These are phyloP conservation scores for Saturnispora gosingensis DNA, from an alignment of 805 yeast species.

Conservation along the genomic window DNA sequence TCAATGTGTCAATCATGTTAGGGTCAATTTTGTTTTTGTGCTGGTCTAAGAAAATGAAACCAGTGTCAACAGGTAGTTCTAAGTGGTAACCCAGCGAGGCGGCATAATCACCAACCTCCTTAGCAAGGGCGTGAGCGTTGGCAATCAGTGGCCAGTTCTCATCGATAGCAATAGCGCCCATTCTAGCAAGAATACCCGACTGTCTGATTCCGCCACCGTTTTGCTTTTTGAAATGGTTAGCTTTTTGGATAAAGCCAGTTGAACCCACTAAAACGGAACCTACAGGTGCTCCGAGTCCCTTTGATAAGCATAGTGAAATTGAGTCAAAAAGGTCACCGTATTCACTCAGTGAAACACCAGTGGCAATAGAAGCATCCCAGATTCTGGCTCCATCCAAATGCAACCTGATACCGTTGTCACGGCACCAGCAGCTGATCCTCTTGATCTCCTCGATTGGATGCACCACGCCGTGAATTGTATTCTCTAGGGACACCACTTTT, in stretches of 20 bases:
- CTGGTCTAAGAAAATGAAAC: slow-evolving; percentile 70
- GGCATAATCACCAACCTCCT: slow-evolving; percentile 44
- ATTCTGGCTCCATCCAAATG: slow-evolving; percentile 93
- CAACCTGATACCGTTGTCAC: slow-evolving; percentile 44
- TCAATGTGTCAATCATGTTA: slow-evolving; percentile 26
- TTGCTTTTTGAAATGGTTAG: slow-evolving; percentile 84
- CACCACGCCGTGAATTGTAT: slow-evolving; percentile 77
- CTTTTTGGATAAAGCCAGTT: slow-evolving; percentile 47
- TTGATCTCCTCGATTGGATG: slow-evolving; percentile 71
- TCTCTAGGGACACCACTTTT: slow-evolving; percentile 72
- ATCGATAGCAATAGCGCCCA: slow-evolving; percentile 71
- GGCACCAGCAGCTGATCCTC: slow-evolving; percentile 63
- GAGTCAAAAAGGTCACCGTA: slow-evolving; percentile 76
- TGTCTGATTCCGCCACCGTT: slow-evolving; percentile 93
- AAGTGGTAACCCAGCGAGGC: slow-evolving; percentile 42
- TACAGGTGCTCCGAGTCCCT: slow-evolving; percentile 87
- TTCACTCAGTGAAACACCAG: slow-evolving; percentile 57
- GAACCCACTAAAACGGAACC: slow-evolving; percentile 81
- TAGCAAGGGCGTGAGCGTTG: slow-evolving; percentile 41
- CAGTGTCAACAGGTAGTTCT: slow-evolving; percentile 71
- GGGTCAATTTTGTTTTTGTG: slow-evolving; percentile 46
- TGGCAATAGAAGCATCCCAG: slow-evolving; percentile 77
- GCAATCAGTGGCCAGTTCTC: slow-evolving; percentile 54
- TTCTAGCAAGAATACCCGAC: slow-evolving; percentile 68
- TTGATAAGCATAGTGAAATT: slow-evolving; percentile 82